Base-by-base conservation (phyloP, 2,329 filamentous ascomycete species). In the Diaporthe amygdali region DNA sequence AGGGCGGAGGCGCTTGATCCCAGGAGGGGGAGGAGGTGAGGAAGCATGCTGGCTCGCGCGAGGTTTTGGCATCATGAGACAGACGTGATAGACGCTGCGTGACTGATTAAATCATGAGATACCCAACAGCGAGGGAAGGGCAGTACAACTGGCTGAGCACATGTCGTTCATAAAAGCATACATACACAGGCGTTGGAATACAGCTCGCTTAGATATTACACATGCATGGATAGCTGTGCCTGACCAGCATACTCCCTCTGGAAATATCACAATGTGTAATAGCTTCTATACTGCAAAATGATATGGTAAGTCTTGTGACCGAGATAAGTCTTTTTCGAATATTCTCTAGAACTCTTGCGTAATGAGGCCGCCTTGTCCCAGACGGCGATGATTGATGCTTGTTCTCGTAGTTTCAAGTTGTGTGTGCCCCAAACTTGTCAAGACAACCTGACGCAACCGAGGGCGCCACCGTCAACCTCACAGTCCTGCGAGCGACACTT, bases 1-100 rank as follows among this genome's bases (percentile, higher is more conserved):
- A 91, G 89, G 78, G 87, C 90, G 63, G 95, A 98, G 81, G 95
- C 96, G 6, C 84, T 90, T 74, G 93, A 97, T 85, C 95, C 95
- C 54, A 89, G 95, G 78, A 88, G 92, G 75, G 89, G 91, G 72
- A 90, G 90, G 81, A 77, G 81, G 66, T 88, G 74, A 78, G 52
- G 32, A 22, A 17, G 22, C 30, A 20, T 5, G 20, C 17, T 68
- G 54, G 54, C 32, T 63, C 25, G n/a, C 32, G 34, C 4, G 41
- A 4, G 30, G 14, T 14, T 5, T n/a, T 54, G 55, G 10, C 10
- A 49, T 49, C 12, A 54, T 25, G 15, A 52, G 27, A 25, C 20
- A 27, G 7, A 30, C 14, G 20, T 47, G 47, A 15, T 39, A 2
- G 30, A 47, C 6, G 14, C 4, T 30, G 47, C 9, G 27, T 54